Base-by-base conservation (phyloP, 2,329 filamentous ascomycete species). In the Claviceps citrina region DNA sequence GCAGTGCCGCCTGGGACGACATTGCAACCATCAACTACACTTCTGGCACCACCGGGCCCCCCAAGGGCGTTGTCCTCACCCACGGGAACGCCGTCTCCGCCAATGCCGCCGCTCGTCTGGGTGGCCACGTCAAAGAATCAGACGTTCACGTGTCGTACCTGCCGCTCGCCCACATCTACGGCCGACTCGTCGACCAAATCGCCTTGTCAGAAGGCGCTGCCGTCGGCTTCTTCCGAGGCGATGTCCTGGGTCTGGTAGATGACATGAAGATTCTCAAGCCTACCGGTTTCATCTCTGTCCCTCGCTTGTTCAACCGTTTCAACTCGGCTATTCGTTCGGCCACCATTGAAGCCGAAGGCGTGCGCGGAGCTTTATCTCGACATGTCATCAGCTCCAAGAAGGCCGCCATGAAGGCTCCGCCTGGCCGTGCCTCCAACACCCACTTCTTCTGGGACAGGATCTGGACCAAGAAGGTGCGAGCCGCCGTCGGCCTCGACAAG, bases 151-250 rank as follows among this genome's bases (percentile, higher is more conserved):
- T 84, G 43, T 96, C 89, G 1, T 98, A 96, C 61, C 72, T 98
- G 38, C 91, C 91, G 0, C 66, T 95, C 30, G 91, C 91, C 8
- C 91, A 98, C 57, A 96, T 98, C 52, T 95, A 84, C 59, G 83
- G 87, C 47, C 81, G 91, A 41, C 69, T 95, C 49, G 68, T 78
- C 31, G 91, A 98, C 57, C 82, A 93, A 57, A 67, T 69, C 3
- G 73, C 76, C 12, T 66, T 95, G 13, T 75, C 81, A 52, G 70
- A 74, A 39, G 87, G 85, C 40, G 75, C 74, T 26, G 66, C 75
- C 7, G 78, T 95, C 50, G 91, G 89, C 10, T 98, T 89, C 61
- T 98, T 95, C 72, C 84, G 91, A 51, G 91, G 91, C 40, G 85
- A 95, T 54, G 80, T 95, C 46, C 56, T 82, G 10, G 82, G 83